Evolutionary conservation across 1,139 yeast species (phyloP).

Genomic region (Yamadazyma diospyri): DNA sequence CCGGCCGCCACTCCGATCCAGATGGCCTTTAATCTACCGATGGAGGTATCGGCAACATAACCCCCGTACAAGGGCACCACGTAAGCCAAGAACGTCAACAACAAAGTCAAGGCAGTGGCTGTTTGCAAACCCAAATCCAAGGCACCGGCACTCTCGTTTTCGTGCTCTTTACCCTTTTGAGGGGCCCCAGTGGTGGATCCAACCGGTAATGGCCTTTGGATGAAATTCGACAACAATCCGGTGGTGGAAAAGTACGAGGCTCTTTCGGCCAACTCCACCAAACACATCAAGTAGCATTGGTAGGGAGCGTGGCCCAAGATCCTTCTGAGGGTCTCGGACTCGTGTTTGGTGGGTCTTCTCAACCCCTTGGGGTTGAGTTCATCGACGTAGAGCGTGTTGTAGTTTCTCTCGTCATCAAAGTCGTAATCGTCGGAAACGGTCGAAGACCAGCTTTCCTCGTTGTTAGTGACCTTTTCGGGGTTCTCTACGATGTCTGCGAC

Average conservation of each 20-base stretch:
- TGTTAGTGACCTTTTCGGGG: neutral
- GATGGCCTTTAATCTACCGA: slow-evolving; percentile 41
- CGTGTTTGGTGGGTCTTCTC: slow-evolving; percentile 38
- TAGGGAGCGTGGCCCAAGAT: slow-evolving; percentile 27
- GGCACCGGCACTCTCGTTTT: slow-evolving; percentile 39
- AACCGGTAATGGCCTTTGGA: slow-evolving; percentile 47
- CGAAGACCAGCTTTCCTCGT: slow-evolving; percentile 13
- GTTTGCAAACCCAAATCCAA: slow-evolving; percentile 35
- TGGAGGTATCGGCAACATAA: slow-evolving; percentile 37
- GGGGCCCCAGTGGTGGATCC: slow-evolving; percentile 46
- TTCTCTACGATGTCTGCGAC: too few species aligned
- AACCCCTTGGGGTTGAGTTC: slow-evolving; percentile 33
- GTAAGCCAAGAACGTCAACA: slow-evolving; percentile 41
- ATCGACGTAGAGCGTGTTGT: slow-evolving; percentile 24
- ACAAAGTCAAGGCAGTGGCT: slow-evolving; percentile 37
- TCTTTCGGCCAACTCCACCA: slow-evolving; percentile 45
- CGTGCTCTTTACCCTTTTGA: slow-evolving; percentile 25
- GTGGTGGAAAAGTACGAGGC: slow-evolving; percentile 45
- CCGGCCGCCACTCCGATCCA: slow-evolving; percentile 41
- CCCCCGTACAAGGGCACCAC: slow-evolving; percentile 44
- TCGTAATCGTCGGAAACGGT: slow-evolving; percentile 20
- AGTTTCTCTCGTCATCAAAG: slow-evolving; percentile 21
- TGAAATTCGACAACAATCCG: slow-evolving; percentile 40
- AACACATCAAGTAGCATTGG: slow-evolving; percentile 33
- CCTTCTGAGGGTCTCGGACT: slow-evolving; percentile 41